These are phyloP conservation scores for Talaromyces sp. DNA, from an alignment of 2,329 filamentous ascomycete genomes.

Conservation along the genomic window DNA sequence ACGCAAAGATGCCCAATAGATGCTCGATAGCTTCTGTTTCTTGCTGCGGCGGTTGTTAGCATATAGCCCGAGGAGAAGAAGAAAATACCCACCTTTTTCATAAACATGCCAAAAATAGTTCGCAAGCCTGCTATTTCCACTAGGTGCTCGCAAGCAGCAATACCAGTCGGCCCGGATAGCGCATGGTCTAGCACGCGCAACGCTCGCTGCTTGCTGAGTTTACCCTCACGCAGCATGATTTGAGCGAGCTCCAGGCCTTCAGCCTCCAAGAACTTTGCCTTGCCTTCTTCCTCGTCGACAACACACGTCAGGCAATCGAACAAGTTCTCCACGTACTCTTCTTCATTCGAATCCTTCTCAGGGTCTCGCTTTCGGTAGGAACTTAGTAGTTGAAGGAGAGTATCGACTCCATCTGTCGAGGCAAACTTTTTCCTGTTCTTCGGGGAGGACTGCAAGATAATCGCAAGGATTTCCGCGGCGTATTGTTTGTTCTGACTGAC, in stretches of 20 bases:
- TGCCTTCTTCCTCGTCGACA: constrained; percentile 68
- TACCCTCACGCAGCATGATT: constrained; percentile 87
- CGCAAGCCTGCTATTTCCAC: constrained; percentile 83
- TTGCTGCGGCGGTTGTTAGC: constrained; percentile 40
- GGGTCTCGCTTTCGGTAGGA: constrained; percentile 83
- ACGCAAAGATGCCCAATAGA: constrained; percentile 76
- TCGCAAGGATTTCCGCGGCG: constrained; percentile 82
- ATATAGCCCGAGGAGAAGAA: no score
- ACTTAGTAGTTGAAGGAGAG: constrained; percentile 75
- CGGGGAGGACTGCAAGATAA: constrained; percentile 71
- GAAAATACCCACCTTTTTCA: constrained; percentile 57
- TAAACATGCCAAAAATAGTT: constrained; percentile 78
- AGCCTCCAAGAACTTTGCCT: constrained; percentile 75
- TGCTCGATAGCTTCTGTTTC: constrained; percentile 67
- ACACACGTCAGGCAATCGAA: constrained; percentile 83
- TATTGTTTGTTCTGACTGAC: constrained; percentile 94
- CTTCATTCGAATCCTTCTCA: constrained; percentile 76
- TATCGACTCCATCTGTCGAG: constrained; percentile 66
- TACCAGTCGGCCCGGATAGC: constrained; percentile 52
- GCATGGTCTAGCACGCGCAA: constrained; percentile 83
- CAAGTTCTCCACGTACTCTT: constrained; percentile 90
- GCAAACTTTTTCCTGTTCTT: constrained; percentile 61
- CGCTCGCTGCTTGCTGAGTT: constrained; percentile 71
- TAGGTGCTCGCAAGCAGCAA: constrained; percentile 65
- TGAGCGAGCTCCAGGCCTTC: constrained; percentile 88